Base-by-base conservation (phyloP, 352 stramenopile genomes). In the Lagenidium giganteum region DNA sequence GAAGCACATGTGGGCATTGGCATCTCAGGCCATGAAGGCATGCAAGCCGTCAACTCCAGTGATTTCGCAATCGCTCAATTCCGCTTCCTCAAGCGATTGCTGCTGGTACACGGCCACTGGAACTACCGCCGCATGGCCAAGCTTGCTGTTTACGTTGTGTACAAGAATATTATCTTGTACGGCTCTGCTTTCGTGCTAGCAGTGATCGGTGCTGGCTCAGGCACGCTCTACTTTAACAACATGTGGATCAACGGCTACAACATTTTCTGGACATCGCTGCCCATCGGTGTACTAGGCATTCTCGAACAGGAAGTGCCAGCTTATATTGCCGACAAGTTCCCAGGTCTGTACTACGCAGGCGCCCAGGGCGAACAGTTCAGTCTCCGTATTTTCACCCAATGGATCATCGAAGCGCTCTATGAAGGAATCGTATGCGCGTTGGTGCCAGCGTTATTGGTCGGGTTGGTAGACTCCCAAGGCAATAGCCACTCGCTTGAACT, bases 11-110 rank as follows among this genome's bases (percentile, higher is more conserved):
- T 99, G 40, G 97, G 97, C 36, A 86, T 99, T 28, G 97, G 96
- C 13, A 99, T 99, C 61, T 98, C 87, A 18, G 96, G 97, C 12
- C 87, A 98, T 49, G 97, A 99, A 72, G 97, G 97, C n/a, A 95
- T 98, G 61, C 95, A 99, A 49, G 97, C 97, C 14, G 96, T 99
- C 7, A 99, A 99, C 65, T 84, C 68, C 16, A 85, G 93, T 32
- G 97, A 99, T 61, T 99, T 98, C 70, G 91, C 96, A 8, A 98
- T 99, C 40, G 93, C 93, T 20, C 96, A 99, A 54, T 99, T 99
- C 58, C 80, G 95, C 13, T 98, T 97, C 57, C 67, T 99, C 7
- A 87, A 97, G 63, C 64, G 87, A 13, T 65, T 99, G 18, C 59
- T 99, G 34, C 81, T 99, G 16, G 95, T 99, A 11, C 97, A 99